These are phyloP conservation scores for Wickerhamiella musiphila DNA, from an alignment of 805 yeast genomes.

Conservation along the genomic window DNA sequence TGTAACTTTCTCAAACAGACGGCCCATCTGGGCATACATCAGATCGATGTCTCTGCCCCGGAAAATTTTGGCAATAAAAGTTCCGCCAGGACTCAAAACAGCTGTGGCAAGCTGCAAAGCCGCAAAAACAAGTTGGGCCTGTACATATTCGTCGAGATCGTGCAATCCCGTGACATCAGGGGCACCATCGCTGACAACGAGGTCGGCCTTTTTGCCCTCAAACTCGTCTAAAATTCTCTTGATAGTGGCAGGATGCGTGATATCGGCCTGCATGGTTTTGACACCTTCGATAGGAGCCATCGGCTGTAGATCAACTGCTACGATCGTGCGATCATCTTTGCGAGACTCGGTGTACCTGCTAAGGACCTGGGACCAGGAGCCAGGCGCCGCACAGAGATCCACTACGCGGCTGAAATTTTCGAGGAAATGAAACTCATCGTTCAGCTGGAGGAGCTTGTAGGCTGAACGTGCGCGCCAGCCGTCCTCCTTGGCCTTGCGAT, in stretches of 20 bases:
- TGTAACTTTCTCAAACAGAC: conserved; percentile 65
- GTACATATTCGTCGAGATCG: conserved; percentile 91
- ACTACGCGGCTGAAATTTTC: conserved; percentile 66
- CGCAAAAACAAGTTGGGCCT: conserved; percentile 80
- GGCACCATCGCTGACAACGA: conserved; percentile 94
- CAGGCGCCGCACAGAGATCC: conserved; percentile 96
- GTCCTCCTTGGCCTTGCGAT: conserved; percentile 84
- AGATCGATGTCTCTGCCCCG: conserved; percentile 92
- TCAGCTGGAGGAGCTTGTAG: conserved; percentile 74
- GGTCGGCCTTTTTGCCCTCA: conserved; percentile 86
- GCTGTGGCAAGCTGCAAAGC: conserved; percentile 88
- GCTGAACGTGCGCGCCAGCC: conserved; percentile 98
- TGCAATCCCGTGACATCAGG: conserved; percentile 97
- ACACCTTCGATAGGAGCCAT: conserved; percentile 94
- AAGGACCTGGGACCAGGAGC: conserved; percentile 95
- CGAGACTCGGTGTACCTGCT: conserved; percentile 34
- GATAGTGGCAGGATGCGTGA: conserved; percentile 86
- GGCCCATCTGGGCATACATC: conserved; percentile 80
- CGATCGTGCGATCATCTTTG: conserved; percentile 58
- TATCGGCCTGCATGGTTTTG: conserved; percentile 83
- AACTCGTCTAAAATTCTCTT: conserved; percentile 58
- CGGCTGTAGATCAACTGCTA: conserved; percentile 92
- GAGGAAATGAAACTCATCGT: conserved; percentile 76
- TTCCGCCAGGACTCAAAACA: conserved; percentile 73
- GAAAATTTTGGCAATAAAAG: conserved; percentile 90